These are phyloP conservation scores for Tulasnella sp. DNA, from an alignment of 768 basidiomycete genomes.

Conservation along the genomic window DNA sequence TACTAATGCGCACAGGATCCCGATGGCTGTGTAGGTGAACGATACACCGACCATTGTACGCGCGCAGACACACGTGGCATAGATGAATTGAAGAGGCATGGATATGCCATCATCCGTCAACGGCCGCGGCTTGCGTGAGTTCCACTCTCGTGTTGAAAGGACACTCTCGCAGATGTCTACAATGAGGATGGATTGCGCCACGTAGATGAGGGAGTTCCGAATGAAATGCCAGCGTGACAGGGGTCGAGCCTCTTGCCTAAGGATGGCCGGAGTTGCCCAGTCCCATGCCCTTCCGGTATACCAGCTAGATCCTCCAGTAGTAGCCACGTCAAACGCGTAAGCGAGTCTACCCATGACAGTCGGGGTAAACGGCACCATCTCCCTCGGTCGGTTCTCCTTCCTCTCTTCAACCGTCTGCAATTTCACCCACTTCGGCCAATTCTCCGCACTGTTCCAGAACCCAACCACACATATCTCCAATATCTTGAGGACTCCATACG, in stretches of 20 bases:
- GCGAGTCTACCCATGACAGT: neutral
- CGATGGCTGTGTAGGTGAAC: neutral
- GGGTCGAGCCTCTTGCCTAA: neutral
- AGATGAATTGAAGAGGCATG: neutral
- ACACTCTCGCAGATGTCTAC: neutral
- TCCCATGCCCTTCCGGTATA: neutral
- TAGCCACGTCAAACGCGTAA: conserved; percentile 3
- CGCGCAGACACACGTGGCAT: conserved; percentile 1
- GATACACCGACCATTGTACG: neutral
- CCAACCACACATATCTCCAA: neutral
- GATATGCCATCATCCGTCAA: neutral
- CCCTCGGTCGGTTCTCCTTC: neutral
- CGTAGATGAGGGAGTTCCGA: neutral
- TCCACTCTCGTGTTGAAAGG: neutral
- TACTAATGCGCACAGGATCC: conserved; percentile 1
- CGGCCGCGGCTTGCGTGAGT: neutral
- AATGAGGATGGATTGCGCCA: neutral
- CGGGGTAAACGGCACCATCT: neutral
- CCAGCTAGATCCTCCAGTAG: neutral
- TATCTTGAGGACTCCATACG: neutral
- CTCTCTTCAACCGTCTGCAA: neutral
- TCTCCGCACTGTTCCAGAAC: neutral
- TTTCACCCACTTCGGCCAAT: neutral
- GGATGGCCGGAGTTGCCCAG: conserved; percentile 1
- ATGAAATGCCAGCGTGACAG: neutral